These are phyloP conservation scores for Leccinum imitatum DNA, from an alignment of 768 basidiomycete genomes.

Conservation along the genomic window DNA sequence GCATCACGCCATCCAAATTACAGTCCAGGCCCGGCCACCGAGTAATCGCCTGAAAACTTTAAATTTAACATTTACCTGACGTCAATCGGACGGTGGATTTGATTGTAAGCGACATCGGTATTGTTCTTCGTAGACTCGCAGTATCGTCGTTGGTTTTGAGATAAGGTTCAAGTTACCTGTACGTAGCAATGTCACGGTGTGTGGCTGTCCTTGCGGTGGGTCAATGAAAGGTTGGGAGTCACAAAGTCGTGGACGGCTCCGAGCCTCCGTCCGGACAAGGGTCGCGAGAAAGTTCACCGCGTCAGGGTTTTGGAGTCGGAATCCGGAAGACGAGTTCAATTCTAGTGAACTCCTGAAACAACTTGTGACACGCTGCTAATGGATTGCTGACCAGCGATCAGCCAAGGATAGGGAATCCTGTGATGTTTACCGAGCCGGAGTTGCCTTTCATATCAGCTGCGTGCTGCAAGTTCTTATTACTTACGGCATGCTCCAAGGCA, in stretches of 20 bases:
- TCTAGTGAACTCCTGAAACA: neutral
- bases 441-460: neutral
- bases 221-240: neutral
- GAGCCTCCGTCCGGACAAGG: neutral
- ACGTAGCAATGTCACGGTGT: neutral
- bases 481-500: conserved; percentile 16
- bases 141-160: neutral
- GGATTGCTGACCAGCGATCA: neutral
- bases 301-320: neutral
- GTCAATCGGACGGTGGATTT: conserved; percentile 33
- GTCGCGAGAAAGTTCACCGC: conserved; percentile 1
- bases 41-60: conserved; percentile 31
- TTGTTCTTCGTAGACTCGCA: neutral
- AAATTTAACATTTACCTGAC: conserved; percentile 31
- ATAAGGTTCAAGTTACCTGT: neutral
- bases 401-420: neutral
- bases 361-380: neutral
- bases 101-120: conserved; percentile 30
- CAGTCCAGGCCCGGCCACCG: neutral
- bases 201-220: neutral
- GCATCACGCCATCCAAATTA: neutral
- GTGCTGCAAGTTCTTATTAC: neutral
- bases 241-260: neutral
- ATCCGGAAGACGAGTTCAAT: conserved; percentile 2
- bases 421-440: conserved; percentile 3